These are phyloP conservation scores for Endocalyx cinctus DNA, from an alignment of 2,329 filamentous ascomycete genomes.

Conservation along the genomic window DNA sequence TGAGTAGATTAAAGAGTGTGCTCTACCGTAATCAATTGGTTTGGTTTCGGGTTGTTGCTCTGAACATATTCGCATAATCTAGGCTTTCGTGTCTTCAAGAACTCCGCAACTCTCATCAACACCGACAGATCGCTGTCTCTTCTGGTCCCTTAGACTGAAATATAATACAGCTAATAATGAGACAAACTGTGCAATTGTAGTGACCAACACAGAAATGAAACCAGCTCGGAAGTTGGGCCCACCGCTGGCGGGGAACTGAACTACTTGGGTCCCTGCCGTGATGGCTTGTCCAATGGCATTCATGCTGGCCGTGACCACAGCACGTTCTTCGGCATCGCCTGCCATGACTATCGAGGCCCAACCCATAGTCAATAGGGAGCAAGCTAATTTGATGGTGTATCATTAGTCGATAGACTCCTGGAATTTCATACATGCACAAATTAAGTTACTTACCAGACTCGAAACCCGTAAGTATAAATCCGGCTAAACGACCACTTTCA, in stretches of 20 bases:
- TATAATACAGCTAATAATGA: slow-evolving; percentile 19
- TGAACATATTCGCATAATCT: too few relatives aligned
- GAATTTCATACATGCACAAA: too few relatives aligned
- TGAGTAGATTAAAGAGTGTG: too few relatives aligned
- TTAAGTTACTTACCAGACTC: slow-evolving; percentile 27
- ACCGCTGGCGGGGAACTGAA: slow-evolving; percentile 32
- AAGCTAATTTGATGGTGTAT: slow-evolving; percentile 5
- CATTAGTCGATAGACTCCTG: too few relatives aligned
- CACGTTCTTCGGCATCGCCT: slow-evolving; percentile 35
- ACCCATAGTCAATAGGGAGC: slow-evolving; percentile 29
- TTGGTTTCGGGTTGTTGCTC: too few relatives aligned
- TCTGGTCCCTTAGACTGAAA: slow-evolving; percentile 10
- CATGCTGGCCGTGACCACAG: slow-evolving; percentile 37
- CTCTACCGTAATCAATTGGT: too few relatives aligned
- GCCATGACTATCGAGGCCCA: slow-evolving; percentile 35
- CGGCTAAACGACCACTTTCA: slow-evolving; percentile 31
- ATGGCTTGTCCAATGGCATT: slow-evolving; percentile 39
- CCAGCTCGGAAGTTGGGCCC: slow-evolving; percentile 30
- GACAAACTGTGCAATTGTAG: slow-evolving; percentile 27
- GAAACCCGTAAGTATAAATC: slow-evolving; percentile 34
- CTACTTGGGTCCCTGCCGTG: slow-evolving; percentile 33
- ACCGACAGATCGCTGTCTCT: too few relatives aligned
- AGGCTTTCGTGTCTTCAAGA: too few relatives aligned
- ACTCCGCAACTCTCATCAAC: too few relatives aligned
- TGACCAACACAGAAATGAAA: slow-evolving; percentile 26